Base-by-base conservation (phyloP, 2,329 filamentous ascomycete species). In the Arthrinium phaeospermum region DNA sequence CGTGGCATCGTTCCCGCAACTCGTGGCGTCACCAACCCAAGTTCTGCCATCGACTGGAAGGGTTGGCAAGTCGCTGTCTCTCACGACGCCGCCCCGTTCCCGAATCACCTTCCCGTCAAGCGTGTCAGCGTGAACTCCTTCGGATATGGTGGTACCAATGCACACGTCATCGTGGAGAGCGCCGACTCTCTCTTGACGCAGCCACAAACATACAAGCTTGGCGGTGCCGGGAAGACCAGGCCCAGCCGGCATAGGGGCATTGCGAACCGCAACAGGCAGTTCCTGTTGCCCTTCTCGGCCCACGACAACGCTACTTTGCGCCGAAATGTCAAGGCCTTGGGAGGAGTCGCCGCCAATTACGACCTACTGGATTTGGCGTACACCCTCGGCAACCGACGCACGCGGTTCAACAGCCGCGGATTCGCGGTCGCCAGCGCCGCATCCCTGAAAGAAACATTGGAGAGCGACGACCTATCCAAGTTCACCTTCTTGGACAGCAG, bases 241-340 rank as follows among this genome's bases (percentile, higher is more conserved):
- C 37, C 37, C 37, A 41, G 37, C 37, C 8, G 37, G 37, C 37
- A 41, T 7, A 41, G 37, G 37, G 37, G 37, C 10, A 41, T 41
- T 10, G 37, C 37, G 5, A 41, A 41, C 24, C 69, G 68, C 34
- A 69, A 72, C 34, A 44, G 70, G 1, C 71, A 74, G 3, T 72
- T 75, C 53, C 72, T 78, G 2, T 41, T 78, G 6, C 70, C 73
- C 46, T 75, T 77, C 64, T 76, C 73, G 8, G 77, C 77, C 4
- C 75, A 77, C 64, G 74, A 77, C 68, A 77, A 75, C 24, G 4
- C 71, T 1, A 74, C 77, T 4, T 69, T 78, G 37, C 27, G 70
- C 46, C 67, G 71, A 8, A 73, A 72, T 49, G 71, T 73, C 44
- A 69, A 30, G 13, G 71, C 69, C n/a, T 70, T 72, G 37, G 70